Evolutionary conservation across 495 filamentous ascomycete species (phyloP).

Genomic region (Neurospora sp.): DNA sequence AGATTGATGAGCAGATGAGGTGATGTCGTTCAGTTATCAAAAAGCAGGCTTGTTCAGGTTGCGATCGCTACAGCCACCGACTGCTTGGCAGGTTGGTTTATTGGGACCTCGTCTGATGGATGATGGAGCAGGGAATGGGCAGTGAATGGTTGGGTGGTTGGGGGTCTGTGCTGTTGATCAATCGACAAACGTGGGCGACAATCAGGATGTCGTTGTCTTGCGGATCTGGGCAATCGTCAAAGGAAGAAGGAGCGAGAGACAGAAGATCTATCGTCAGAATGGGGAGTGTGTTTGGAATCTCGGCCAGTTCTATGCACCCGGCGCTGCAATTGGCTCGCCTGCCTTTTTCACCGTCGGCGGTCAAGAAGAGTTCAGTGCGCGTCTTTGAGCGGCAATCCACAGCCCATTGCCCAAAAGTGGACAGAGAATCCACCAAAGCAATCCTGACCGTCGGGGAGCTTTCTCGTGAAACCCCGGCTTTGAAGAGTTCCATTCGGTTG

Average conservation of each 20-base stretch:
- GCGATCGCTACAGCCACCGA: not conserved
- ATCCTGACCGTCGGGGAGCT: not conserved
- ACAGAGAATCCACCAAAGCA: not conserved
- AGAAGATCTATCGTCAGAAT: not conserved
- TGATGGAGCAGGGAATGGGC: not conserved
- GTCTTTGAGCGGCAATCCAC: not conserved
- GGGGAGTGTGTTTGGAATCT: not conserved
- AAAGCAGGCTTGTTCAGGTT: not conserved
- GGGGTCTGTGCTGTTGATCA: not conserved
- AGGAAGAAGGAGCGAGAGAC: not conserved
- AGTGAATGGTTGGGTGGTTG: not conserved
- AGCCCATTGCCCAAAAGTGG: not conserved
- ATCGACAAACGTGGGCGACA: not conserved
- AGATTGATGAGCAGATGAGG: not conserved
- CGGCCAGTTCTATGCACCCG: not conserved
- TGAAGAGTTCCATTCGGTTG: not conserved
- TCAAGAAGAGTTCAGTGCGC: not conserved
- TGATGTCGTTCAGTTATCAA: not conserved
- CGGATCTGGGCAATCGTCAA: not conserved
- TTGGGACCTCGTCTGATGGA: not conserved
- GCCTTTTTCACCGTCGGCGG: not conserved
- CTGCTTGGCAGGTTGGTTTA: not conserved
- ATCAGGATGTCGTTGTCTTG: not conserved
- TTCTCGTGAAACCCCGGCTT: not conserved
- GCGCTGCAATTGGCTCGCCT: not conserved